Conservation (phyloP, 345 rosid species). For the Clarkia xantiana region DNA sequence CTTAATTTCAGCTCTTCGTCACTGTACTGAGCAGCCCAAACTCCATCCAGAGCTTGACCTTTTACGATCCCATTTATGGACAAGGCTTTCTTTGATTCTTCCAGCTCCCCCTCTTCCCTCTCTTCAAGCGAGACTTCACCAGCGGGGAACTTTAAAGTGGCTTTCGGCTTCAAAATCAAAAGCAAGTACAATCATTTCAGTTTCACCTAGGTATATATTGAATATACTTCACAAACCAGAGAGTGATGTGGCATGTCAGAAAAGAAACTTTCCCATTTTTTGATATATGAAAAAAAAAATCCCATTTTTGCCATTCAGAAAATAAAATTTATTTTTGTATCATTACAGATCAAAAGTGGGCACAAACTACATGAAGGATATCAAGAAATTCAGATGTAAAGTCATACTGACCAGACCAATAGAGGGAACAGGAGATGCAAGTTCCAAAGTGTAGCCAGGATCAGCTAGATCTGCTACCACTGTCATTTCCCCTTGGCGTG, state of each 20-base stretch:
- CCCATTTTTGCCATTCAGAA: too few relatives aligned
- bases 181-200: too few relatives aligned
- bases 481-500: slow-evolving; percentile 65
- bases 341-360: too few relatives aligned
- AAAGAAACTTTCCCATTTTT: too few relatives aligned
- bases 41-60: slow-evolving; percentile 46
- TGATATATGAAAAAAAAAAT: too few relatives aligned
- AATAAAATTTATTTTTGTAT: too few relatives aligned
- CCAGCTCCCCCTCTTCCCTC: slow-evolving; percentile 36
- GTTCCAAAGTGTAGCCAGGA: slow-evolving; percentile 60
- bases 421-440: slow-evolving; percentile 58
- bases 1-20: slow-evolving; percentile 65
- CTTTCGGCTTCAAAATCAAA: slow-evolving; percentile 49
- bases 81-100: slow-evolving; percentile 34
- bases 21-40: slow-evolving; percentile 51
- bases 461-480: slow-evolving; percentile 50
- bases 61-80: slow-evolving; percentile 51
- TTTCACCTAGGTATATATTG: too few relatives aligned
- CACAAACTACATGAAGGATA: neutral
- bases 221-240: too few relatives aligned
- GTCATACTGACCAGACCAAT: slow-evolving; percentile 45
- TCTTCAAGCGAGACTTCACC: slow-evolving; percentile 79
- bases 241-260: too few relatives aligned
- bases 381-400: neutral
- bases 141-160: slow-evolving; percentile 69